Conservation (phyloP, 2,329 filamentous ascomycete genomes). For the Fusarium keratoplasticum region DNA sequence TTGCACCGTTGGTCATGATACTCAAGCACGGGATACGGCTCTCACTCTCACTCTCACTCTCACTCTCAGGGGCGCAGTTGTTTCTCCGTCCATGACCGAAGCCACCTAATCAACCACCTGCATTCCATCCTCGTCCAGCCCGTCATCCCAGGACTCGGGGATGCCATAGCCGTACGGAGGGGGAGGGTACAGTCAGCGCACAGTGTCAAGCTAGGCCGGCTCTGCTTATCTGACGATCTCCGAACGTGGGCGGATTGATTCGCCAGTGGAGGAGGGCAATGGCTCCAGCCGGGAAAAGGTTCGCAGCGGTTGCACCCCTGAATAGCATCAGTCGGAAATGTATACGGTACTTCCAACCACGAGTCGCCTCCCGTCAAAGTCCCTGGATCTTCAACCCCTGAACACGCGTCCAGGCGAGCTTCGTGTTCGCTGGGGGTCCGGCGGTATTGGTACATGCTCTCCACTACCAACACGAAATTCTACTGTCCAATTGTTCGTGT, state of each 20-base stretch:
- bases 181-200: constrained; percentile 24
- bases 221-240: constrained; percentile 43
- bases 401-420: constrained; percentile 39
- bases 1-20: not conserved
- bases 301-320: constrained; percentile 33
- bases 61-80: not conserved
- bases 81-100: not conserved
- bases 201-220: constrained; percentile 19
- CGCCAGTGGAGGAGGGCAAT: constrained; percentile 18
- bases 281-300: constrained; percentile 6
- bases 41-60: not conserved
- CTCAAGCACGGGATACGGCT: not conserved
- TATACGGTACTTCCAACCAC: constrained; percentile 30
- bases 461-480: constrained; percentile 5
- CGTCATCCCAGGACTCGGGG: constrained; percentile 14
- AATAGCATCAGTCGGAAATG: constrained; percentile 32
- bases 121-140: constrained; percentile 28
- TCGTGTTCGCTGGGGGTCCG: constrained; percentile 18
- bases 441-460: constrained; percentile 32
- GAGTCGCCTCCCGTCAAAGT: constrained; percentile 1
- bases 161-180: not conserved
- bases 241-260: constrained; percentile 52
- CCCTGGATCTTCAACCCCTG: constrained; percentile 26
- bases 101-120: constrained; percentile 11
- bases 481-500: constrained; percentile 31